Base-by-base conservation (phyloP, 768 basidiomycete species). In the Mycena amicta region DNA sequence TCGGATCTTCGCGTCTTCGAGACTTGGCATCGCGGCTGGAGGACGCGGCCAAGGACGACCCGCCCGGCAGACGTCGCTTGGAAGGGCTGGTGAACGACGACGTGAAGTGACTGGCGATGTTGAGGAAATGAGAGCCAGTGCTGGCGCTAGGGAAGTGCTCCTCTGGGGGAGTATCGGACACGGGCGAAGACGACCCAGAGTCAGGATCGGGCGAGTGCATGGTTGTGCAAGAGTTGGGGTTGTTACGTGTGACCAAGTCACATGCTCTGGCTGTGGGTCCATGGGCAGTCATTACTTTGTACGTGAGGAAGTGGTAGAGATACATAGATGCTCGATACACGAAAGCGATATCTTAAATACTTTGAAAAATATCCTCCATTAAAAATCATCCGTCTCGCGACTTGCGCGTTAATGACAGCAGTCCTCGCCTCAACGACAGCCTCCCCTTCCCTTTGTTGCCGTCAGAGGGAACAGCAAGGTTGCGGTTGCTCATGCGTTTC, bases 51-150 rank as follows among this genome's bases (percentile, higher is more conserved):
- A 72, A 76, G 15, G 76, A 74, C 31, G 77, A 71, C n/a, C 82
- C 76, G 37, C 72, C 74, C 5, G 82, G 82, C n/a, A 82, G 71
- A 30, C 82, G 79, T 16, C 83, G 80, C 63, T 83, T 83, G 12
- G 83, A 77, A 25, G 79, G 68, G 51, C 72, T 67, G 22, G 66
- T 56, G 37, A 79, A 68, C 3, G 75, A 63, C 15, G 74, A 68
- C 29, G 72, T 68, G 57, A 78, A 60, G 12, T 77, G 76, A 52
- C 67, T 74, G 20, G 73, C 68, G 56, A 77, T 58, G 64, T 71
- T 74, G 59, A 78, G 56, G 51, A 60, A 49, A 8, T 59, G 43
- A 11, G 56, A 27, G 53, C 51, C 18, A 28, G 54, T 50, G 18
- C 68, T 51, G 40, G 60, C 37, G 31, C 68, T 26, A 52, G 67